Base-by-base conservation (phyloP, 805 yeast species). In the Maudiozyma pseudohumilis region DNA sequence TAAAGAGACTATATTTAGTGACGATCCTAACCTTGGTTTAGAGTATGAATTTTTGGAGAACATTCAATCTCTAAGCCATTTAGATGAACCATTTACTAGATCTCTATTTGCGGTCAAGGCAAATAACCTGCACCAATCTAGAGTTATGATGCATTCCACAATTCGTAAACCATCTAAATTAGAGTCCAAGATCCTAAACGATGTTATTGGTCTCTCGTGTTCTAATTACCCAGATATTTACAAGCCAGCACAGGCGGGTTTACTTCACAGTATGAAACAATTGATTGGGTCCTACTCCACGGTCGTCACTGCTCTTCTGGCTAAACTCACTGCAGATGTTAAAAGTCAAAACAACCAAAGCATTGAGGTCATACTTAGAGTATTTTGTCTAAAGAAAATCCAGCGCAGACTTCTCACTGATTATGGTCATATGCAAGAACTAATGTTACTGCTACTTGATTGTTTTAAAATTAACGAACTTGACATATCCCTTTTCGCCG, bases 81-180 rank as follows among this genome's bases (percentile, higher is more conserved):
- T 75, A 17, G 64, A 75, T 6, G 77, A 80, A 43, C 85, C 88
- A 2, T 80, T 66, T 46, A 87, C 97, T 0, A 75, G 96, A 53
- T 69, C 83, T 1, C 70, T 83, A 2, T 55, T 87, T 16, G 94
- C 83, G 3, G 74, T 84, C 0, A 69, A 94, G 39, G 65, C 86
- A 11, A 81, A 77, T 39, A 64, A 78, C 13, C 80, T 76, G 44
- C 96, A 88, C 46, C 74, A 75, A 55, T 78, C 80, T 46, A 72
- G 97, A 47, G 72, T 80, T 20, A 64, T 76, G 1, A 66, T 83
- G 25, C 85, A 80, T 49, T 72, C 86, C 0, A 80, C 89, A 0
- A 75, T 81, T 3, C 68, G 95, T 42, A 63, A 75, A 5, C 82
- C 84, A 49, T 73, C 85, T 0, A 70, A 68, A 5, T 52, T 80